Evolutionary conservation across 2,329 filamentous ascomycete species (phyloP), one percentile per base, ranked within the genome.

Genomic region (Blastomyces parvus): DNA sequence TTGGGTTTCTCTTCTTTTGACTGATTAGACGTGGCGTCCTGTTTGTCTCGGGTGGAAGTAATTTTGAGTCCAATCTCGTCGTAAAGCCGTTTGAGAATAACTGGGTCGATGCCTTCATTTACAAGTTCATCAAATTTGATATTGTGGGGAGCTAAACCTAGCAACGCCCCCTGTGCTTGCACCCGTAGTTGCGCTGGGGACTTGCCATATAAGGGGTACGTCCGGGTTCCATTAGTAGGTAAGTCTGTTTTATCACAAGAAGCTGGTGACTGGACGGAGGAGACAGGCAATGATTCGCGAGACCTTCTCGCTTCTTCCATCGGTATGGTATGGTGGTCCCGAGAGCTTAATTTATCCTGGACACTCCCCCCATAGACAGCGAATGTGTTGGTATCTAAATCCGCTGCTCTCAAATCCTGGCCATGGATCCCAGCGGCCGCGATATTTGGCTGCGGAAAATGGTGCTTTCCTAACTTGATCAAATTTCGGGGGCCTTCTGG

Each of bases 91-190:
- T 81, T 82, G 44, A 96, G 76, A 13, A 91, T 71, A 1, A 74
- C 74, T 44, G 83, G 80, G 67, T 91, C 83, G 52, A 93, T 81
- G 0, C 90, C 88, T 73, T 93, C 88, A 13, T 85, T 81, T 14
- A 92, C 78, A 63, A 93, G 87, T 64, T 90, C 83, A 62, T 88
- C 82, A 70, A 87, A 96, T 25, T 85, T 84, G 64, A 95, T 85
- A 59, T 90, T 88, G 64, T 89, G 79, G 48, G 77, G 76, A 14
- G 74, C 73, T 2, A 92, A 77, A 46, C 84, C 82, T 38, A 90
- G 74, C 48, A 92, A 85, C 3, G 88, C 87, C 30, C 84, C 83
- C 70, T 86, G 83, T 0, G 89, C 89, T 63, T 77, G 74, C 27
- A 76, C 69, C 58, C 76, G 75, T 61, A 80, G 68, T 63, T 79